Conservation (phyloP, 2,329 filamentous ascomycete species). For the Plenodomus lindquistii region DNA sequence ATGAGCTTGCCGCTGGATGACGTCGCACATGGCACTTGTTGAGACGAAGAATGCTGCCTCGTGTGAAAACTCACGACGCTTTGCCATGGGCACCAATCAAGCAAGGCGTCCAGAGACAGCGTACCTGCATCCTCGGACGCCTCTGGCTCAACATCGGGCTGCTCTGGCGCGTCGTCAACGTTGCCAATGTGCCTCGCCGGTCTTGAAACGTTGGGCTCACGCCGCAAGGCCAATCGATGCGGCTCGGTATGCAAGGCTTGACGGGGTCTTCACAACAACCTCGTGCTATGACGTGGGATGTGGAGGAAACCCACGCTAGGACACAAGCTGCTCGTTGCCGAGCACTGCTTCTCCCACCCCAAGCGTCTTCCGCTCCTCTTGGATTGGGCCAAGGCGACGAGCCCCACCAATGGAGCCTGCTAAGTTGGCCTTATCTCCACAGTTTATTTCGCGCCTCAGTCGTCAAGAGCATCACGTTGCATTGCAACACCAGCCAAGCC, state of each 20-base stretch:
- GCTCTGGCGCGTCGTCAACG: background rate
- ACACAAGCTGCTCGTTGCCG: constrained; percentile 23
- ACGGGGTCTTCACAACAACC: background rate
- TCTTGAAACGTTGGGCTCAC: background rate
- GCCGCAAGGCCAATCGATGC: background rate
- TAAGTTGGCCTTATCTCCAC: constrained; percentile 31
- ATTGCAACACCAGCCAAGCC: constrained; percentile 34
- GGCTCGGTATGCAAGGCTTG: background rate
- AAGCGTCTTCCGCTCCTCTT: constrained; percentile 27
- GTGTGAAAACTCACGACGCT: constrained; percentile 20
- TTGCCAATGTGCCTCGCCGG: background rate
- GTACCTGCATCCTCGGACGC: constrained; percentile 7
- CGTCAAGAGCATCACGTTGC: constrained; percentile 23
- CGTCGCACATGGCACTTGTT: constrained; percentile 26
- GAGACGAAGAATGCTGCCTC: constrained; percentile 20
- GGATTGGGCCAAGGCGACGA: constrained; percentile 26
- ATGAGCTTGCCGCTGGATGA: constrained; percentile 22
- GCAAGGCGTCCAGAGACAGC: constrained; percentile 3
- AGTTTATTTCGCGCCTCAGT: constrained; percentile 30
- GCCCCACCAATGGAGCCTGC: constrained; percentile 29
- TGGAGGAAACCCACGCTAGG: constrained; percentile 21
- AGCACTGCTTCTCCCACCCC: constrained; percentile 27
- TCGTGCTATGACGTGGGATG: constrained; percentile 26
- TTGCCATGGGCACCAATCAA: constrained; percentile 6
- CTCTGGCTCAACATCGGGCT: background rate